Evolutionary conservation across 495 filamentous ascomycete genomes (phyloP), one percentile per base, ranked within the genome.

Genomic region (Xylaria longipes): DNA sequence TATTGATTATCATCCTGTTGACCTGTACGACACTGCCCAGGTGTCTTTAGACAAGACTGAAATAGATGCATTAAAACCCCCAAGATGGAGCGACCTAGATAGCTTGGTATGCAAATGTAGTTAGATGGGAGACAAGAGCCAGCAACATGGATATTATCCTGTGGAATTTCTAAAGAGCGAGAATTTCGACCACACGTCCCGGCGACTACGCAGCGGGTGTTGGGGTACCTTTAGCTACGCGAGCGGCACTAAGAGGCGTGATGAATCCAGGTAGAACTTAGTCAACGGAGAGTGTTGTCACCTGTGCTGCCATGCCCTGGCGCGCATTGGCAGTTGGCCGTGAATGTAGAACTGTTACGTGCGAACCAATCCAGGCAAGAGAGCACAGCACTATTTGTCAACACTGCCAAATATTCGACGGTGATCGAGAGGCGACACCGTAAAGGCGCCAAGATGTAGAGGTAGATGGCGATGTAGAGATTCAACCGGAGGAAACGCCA

Each of bases 211-310:
- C 58, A 1, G 7, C 9, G 58, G 27, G 29, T 37, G 43, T 52
- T 37, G 63, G 45, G 63, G 45, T 45, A 65, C 63, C 25, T 29
- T 50, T 31, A 52, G n/a, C 65, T 56, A 35, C 35, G 11, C 22
- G 15, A 56, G 48, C 48, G 35, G 35, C 22, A 35, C 48, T 31
- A 48, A 35, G 65, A 56, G 64, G 64, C 65, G 65, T 35, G 22
- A 39, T 66, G 20, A 35, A 45, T 46, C 27, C 25, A n/a, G 29
- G 43, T 9, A 50, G 22, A n/a, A 27, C 37, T 20, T 25, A 39
- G 3, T 46, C 8, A 46, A 46, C 5, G 5, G 35, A 63, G 39
- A 64, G 37, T 20, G 17, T n/a, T n/a, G 35, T 61, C 33, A 17
- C 35, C 35, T 14, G 5, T 61, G 58, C 35, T 12, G 35, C 35